A percentile compares a stretch with the other conserved stretches of the same genome.
phyloP scores from a whole-genome alignment of 371 early-diverging fungal genomes.

The Zopfochytrium polystomum region DNA sequence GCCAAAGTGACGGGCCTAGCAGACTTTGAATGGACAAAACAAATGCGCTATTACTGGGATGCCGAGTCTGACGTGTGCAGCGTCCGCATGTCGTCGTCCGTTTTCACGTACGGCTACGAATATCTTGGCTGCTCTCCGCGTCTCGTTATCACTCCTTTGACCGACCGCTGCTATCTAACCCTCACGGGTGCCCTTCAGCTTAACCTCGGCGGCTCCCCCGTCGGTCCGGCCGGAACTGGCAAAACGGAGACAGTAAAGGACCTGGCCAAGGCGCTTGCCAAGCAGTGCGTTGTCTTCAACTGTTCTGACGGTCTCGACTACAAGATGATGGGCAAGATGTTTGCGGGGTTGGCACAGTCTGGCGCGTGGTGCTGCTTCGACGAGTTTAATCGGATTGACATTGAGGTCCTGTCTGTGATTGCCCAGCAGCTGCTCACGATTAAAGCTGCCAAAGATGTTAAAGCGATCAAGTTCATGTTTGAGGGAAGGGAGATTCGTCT shows the following conservation, averaged over 20 bases:
- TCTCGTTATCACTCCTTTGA: conserved; percentile 58
- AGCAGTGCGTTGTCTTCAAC: conserved; percentile 56
- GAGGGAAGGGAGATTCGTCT: conserved; percentile 51
- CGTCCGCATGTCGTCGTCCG: conserved; percentile 51
- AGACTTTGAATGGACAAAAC: conserved; percentile 58
- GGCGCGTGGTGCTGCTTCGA: conserved; percentile 59
- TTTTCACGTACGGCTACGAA: conserved; percentile 55
- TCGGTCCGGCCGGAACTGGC: conserved; percentile 60
- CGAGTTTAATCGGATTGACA: conserved; percentile 57
- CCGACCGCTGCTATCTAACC: conserved; percentile 56
- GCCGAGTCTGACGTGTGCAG: conserved; percentile 51
- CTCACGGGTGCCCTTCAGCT: conserved; percentile 56
- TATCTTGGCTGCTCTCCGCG: conserved; percentile 55
- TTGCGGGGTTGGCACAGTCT: conserved; percentile 49
- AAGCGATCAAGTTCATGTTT: conserved; percentile 43
- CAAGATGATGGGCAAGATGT: conserved; percentile 55
- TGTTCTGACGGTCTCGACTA: conserved; percentile 53
- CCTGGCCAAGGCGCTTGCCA: conserved; percentile 51
- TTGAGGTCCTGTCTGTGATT: conserved; percentile 53
- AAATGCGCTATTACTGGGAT: conserved; percentile 57
- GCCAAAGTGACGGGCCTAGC: conserved; percentile 39
- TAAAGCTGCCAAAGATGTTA: conserved; percentile 43
- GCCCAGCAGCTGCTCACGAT: conserved; percentile 53
- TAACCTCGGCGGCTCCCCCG: conserved; percentile 54
- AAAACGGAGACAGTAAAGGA: conserved; percentile 64